A percentile compares a stretch with the other conserved stretches of the same genome.
Evolutionary conservation across 305 asterid species (phyloP).

Genomic region (Fraxinus ornus): DNA sequence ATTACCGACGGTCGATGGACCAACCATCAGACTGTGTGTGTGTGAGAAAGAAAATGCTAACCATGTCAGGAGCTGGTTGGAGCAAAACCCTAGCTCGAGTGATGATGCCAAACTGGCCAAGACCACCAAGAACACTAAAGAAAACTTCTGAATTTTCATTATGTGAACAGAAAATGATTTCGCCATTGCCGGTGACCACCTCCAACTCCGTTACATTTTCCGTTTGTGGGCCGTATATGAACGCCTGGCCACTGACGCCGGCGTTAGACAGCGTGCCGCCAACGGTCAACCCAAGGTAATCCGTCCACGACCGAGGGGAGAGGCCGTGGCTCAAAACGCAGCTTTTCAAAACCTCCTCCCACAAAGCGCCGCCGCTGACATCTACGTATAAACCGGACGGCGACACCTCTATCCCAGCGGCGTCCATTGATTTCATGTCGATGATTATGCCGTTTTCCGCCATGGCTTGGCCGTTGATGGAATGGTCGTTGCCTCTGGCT

Average conservation of each 20-base stretch:
- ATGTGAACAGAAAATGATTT: slow-evolving; percentile 53
- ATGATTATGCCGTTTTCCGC: slow-evolving; percentile 71
- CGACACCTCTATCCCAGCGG: slow-evolving; percentile 34
- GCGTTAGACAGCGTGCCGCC: slow-evolving; percentile 96
- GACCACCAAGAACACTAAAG: slow-evolving; percentile 80
- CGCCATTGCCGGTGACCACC: slow-evolving; percentile 91
- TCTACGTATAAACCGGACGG: slow-evolving; percentile 39
- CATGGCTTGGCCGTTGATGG: slow-evolving; percentile 92
- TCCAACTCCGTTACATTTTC: slow-evolving; percentile 87
- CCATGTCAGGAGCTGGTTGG: slow-evolving; percentile 88
- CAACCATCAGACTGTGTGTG: neutral
- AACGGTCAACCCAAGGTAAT: slow-evolving; percentile 75
- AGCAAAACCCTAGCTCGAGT: slow-evolving; percentile 80
- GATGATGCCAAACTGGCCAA: slow-evolving; percentile 88
- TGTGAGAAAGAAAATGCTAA: slow-evolving; percentile 13
- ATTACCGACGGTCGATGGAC: neutral
- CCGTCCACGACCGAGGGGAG: slow-evolving; percentile 92
- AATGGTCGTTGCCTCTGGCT: slow-evolving; percentile 94
- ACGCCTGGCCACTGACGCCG: slow-evolving; percentile 89
- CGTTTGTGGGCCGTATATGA: slow-evolving; percentile 70
- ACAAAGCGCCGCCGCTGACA: slow-evolving; percentile 88
- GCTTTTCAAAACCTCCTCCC: slow-evolving; percentile 70
- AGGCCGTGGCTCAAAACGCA: slow-evolving; percentile 54
- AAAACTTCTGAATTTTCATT: slow-evolving; percentile 56
- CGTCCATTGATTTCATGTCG: slow-evolving; percentile 55